Evolutionary conservation across 2,329 filamentous ascomycete species (phyloP).

Genomic region (Cladophialophora psammophila): DNA sequence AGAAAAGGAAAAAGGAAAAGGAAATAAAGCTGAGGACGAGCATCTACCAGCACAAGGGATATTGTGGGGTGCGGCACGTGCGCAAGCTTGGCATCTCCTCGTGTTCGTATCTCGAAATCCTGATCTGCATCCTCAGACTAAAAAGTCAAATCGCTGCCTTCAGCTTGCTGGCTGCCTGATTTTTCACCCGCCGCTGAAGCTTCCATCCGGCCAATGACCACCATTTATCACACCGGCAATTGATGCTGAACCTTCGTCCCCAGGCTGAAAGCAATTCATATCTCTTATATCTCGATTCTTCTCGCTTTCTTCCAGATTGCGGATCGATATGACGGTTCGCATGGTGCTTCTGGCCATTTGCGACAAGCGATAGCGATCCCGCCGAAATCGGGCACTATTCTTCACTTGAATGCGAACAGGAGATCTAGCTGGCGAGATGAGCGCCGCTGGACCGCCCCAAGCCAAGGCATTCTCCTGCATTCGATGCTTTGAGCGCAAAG

Average conservation of each 20-base stretch:
- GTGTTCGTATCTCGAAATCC: not conserved
- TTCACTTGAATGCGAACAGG: not conserved
- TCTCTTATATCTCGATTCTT: not conserved
- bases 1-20: too few relatives aligned
- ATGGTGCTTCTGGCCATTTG: not conserved
- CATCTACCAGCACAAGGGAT: too few relatives aligned
- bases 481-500: conserved; percentile 48
- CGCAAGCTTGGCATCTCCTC: not conserved
- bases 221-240: not conserved
- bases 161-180: not conserved
- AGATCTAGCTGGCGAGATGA: not conserved
- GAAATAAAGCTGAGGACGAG: too few relatives aligned
- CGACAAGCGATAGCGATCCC: not conserved
- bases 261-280: not conserved
- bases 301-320: not conserved
- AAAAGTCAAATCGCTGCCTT: not conserved
- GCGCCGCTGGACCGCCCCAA: conserved; percentile 20
- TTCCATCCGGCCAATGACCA: not conserved
- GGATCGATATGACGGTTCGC: not conserved
- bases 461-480: conserved; percentile 39
- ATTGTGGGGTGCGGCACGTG: not conserved
- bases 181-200: not conserved
- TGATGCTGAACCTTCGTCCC: not conserved
- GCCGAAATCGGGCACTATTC: not conserved
- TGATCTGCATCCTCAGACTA: not conserved